phyloP scores from a whole-genome alignment of 2,329 filamentous ascomycete genomes.

The Waltergamsia citrina region DNA sequence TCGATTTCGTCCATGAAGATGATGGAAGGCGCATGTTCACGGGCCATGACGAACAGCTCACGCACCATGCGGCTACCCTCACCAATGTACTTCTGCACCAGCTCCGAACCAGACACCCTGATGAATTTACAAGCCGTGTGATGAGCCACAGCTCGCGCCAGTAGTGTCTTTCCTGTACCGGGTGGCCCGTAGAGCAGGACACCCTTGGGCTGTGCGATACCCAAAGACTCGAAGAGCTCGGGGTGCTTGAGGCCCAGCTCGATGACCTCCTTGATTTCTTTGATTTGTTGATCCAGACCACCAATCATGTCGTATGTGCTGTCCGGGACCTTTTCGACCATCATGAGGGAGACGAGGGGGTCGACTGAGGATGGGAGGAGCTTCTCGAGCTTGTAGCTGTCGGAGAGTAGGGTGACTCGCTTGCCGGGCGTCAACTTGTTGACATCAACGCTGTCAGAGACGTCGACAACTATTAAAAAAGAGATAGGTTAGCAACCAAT shows the following conservation, averaged over 20 bases:
- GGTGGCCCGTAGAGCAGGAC: conserved; percentile 94
- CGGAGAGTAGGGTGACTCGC: conserved; percentile 90
- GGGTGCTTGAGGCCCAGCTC: conserved; percentile 97
- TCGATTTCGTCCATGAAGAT: conserved; percentile 99
- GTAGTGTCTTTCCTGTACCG: conserved; percentile 91
- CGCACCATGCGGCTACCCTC: conserved; percentile 97
- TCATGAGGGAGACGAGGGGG: conserved; percentile 98
- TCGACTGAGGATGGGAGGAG: conserved; percentile 97
- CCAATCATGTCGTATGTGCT: conserved; percentile 99
- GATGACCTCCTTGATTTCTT: conserved; percentile 99
- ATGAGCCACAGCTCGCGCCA: conserved; percentile 92
- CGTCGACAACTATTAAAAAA: conserved; percentile 68
- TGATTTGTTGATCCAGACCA: conserved; percentile 96
- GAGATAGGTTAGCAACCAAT: conserved; percentile 1
- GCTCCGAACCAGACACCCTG: conserved; percentile 86
- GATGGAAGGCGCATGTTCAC: conserved; percentile 95
- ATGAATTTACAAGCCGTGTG: conserved; percentile 99
- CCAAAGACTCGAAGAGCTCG: conserved; percentile 96
- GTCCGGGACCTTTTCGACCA: conserved; percentile 99
- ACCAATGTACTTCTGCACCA: conserved; percentile 99
- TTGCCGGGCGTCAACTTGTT: conserved; percentile 94
- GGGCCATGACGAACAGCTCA: conserved; percentile 97
- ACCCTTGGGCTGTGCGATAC: conserved; percentile 96
- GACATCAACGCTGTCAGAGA: conserved; percentile 90
- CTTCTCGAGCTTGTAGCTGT: conserved; percentile 98